Evolutionary conservation across 371 early-diverging fungal species (phyloP).

Genomic region (Batrachochytrium dendrobatidis): DNA sequence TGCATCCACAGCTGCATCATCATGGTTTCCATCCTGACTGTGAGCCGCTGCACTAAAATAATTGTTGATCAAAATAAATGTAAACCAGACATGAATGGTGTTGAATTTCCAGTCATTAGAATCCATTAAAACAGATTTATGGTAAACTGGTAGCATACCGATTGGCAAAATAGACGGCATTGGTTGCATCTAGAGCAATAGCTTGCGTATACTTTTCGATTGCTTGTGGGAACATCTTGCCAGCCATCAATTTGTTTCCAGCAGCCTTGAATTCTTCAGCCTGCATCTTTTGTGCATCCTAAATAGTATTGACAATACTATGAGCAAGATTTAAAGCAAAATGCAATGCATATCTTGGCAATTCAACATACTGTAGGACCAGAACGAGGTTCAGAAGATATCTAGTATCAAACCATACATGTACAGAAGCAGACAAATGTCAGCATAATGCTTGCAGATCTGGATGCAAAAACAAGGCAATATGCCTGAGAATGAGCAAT

Average conservation of each 20-base stretch:
- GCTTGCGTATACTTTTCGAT: conserved; percentile 84
- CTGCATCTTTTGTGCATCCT: conserved; percentile 55
- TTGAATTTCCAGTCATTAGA: neutral
- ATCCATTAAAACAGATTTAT: neutral
- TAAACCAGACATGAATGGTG: neutral
- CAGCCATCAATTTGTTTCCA: conserved; percentile 76
- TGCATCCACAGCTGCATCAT: conserved; percentile 81
- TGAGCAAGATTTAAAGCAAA: neutral
- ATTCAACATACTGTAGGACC: no score
- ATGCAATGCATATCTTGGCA: no score
- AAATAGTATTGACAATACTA: no score
- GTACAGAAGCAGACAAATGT: no score
- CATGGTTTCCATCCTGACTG: conserved; percentile 76
- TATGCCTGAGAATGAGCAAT: no score
- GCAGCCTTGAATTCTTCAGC: conserved; percentile 81
- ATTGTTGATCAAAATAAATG: neutral
- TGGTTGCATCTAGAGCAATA: conserved; percentile 68
- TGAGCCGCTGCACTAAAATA: conserved; percentile 85
- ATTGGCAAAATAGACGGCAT: conserved; percentile 93
- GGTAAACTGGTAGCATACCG: conserved; percentile 49
- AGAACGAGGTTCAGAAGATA: no score
- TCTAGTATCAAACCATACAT: no score
- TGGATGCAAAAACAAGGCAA: no score
- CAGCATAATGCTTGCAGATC: no score
- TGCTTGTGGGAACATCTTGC: conserved; percentile 77